phyloP scores from a whole-genome alignment of 768 basidiomycete species.

The Phaeolepiota aurea region DNA sequence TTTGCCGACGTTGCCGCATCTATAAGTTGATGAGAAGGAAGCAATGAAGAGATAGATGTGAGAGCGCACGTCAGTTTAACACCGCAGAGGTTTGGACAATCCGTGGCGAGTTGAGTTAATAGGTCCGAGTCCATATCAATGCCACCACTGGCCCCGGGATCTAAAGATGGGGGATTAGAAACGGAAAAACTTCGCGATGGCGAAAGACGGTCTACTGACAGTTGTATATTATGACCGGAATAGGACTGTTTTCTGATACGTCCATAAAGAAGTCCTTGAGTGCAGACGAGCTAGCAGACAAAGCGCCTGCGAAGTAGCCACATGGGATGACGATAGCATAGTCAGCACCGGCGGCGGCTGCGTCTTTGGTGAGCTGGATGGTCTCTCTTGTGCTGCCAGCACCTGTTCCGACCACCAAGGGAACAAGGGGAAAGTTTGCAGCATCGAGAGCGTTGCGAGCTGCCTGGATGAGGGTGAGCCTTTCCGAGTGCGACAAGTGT shows the following conservation, averaged over 20 bases:
- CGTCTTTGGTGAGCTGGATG: constrained; percentile 63
- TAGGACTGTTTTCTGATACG: constrained; percentile 69
- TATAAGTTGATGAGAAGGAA: constrained; percentile 16
- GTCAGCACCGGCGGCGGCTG: constrained; percentile 82
- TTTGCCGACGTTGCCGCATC: constrained; percentile 90
- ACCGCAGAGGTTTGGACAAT: constrained; percentile 73
- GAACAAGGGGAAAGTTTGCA: constrained; percentile 47
- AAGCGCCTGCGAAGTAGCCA: constrained; percentile 79
- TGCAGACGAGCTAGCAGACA: constrained; percentile 52
- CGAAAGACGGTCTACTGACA: constrained; percentile 40
- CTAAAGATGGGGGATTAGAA: constrained; percentile 34
- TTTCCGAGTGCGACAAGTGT: constrained; percentile 63
- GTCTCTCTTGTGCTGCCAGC: constrained; percentile 80
- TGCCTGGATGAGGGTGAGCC: constrained; percentile 51
- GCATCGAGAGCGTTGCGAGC: constrained; percentile 67
- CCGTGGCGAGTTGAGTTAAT: constrained; percentile 69
- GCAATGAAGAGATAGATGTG: constrained; percentile 4
- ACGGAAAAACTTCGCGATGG: constrained; percentile 1
- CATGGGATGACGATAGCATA: constrained; percentile 79
- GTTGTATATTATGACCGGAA: constrained; percentile 86
- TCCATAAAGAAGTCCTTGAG: constrained; percentile 76
- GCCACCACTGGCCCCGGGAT: constrained; percentile 81
- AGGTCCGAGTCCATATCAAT: constrained; percentile 89
- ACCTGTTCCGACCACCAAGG: constrained; percentile 79
- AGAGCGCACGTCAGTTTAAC: constrained; percentile 79